Conservation (phyloP, 257 asterid genomes). For the Knoxia roxburghii region DNA sequence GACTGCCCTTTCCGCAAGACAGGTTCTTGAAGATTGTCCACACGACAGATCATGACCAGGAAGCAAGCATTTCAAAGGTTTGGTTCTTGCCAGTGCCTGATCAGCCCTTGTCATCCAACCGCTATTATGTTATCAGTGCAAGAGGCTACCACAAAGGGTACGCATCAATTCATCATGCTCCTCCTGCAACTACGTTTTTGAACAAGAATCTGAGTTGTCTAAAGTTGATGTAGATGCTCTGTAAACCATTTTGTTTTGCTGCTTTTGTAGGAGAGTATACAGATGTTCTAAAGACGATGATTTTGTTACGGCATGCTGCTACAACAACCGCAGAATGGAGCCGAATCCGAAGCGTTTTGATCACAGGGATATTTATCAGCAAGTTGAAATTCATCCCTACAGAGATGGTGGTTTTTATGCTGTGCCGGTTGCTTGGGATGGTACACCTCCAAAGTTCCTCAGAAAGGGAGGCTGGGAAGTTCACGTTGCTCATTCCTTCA, state of each 20-base stretch:
- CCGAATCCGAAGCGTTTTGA: slow-evolving; percentile 46
- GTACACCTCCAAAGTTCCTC: slow-evolving; percentile 62
- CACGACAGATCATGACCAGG: slow-evolving; percentile 42
- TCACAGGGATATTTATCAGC: slow-evolving; percentile 66
- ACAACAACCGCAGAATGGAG: slow-evolving; percentile 20
- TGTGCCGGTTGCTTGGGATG: slow-evolving; percentile 58
- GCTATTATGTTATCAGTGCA: slow-evolving; percentile 66
- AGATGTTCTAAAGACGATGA: slow-evolving; percentile 52
- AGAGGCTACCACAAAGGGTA: slow-evolving; percentile 71
- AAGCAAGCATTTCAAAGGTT: slow-evolving; percentile 39
- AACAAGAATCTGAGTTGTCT: neutral
- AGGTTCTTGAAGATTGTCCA: slow-evolving; percentile 68
- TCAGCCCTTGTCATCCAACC: slow-evolving; percentile 56
- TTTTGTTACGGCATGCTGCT: slow-evolving; percentile 44
- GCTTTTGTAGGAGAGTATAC: slow-evolving; percentile 48
- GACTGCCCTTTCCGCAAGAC: slow-evolving; percentile 77
- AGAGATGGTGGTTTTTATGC: slow-evolving; percentile 65
- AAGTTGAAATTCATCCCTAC: slow-evolving; percentile 48
- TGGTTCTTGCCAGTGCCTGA: slow-evolving; percentile 80
- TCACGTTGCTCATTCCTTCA: slow-evolving; percentile 31
- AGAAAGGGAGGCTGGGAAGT: slow-evolving; percentile 69
- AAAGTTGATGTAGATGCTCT: neutral
- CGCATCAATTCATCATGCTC: neutral
- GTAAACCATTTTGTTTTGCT: neutral
- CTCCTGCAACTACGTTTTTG: neutral